Percentiles rank a stretch among this genome's conserved stretches.
Evolutionary conservation across 805 yeast genomes (phyloP).

Genomic region (Candida ponderosae): DNA sequence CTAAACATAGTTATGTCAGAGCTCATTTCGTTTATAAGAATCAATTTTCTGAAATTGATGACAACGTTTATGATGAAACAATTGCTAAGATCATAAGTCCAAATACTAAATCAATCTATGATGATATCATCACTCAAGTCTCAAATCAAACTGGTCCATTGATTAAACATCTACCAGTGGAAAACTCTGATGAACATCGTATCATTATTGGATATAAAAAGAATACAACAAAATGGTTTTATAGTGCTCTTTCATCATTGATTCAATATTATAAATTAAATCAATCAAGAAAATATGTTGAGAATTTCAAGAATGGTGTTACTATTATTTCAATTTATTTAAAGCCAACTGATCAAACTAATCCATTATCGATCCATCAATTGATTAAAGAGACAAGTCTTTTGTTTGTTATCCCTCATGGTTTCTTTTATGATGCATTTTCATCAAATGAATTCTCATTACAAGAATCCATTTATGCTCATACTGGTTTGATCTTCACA

Average conservation of each 20-base stretch:
- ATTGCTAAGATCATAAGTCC: slow-evolving; percentile 71
- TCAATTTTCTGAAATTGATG: slow-evolving; percentile 28
- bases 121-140: slow-evolving; percentile 63
- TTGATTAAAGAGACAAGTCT: slow-evolving; percentile 91
- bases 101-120: slow-evolving; percentile 74
- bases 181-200: slow-evolving; percentile 76
- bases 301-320: slow-evolving; percentile 84
- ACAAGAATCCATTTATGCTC: slow-evolving; percentile 93
- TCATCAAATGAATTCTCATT: slow-evolving; percentile 73
- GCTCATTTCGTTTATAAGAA: slow-evolving; percentile 84
- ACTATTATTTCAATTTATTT: slow-evolving; percentile 84
- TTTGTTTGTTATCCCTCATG: slow-evolving; percentile 84
- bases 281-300: slow-evolving; percentile 86
- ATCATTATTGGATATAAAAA: slow-evolving; percentile 84
- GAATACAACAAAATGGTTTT: slow-evolving; percentile 77
- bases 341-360: slow-evolving; percentile 45
- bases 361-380: slow-evolving; percentile 71
- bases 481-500: slow-evolving; percentile 85
- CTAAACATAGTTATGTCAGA: slow-evolving; percentile 39
- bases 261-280: slow-evolving; percentile 83
- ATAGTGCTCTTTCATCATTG: slow-evolving; percentile 77
- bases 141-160: slow-evolving; percentile 82
- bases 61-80: slow-evolving; percentile 66
- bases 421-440: slow-evolving; percentile 68
- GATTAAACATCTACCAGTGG: slow-evolving; percentile 76